Percentiles rank a stretch among this genome's conserved stretches.
phyloP scores from a whole-genome alignment of 1,284 basidiomycete genomes.

The Ustilago shanxiensis region DNA sequence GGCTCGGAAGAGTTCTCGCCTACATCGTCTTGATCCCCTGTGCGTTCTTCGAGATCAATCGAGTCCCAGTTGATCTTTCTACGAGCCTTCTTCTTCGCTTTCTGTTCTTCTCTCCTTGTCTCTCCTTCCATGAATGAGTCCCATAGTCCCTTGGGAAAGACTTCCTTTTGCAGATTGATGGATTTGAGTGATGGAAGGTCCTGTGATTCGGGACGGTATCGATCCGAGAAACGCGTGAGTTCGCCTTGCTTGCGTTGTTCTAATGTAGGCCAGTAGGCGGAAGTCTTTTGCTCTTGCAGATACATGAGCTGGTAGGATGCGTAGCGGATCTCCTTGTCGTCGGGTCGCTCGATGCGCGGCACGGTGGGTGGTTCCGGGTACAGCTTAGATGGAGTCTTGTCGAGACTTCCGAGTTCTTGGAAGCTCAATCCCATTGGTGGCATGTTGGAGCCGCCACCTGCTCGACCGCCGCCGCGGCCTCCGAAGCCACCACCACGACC shows the following conservation, averaged over 20 bases:
- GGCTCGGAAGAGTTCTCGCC: constrained; percentile 56
- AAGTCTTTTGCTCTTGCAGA: constrained; percentile 53
- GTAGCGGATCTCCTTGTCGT: constrained; percentile 50
- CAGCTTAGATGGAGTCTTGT: constrained; percentile 56
- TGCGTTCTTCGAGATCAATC: constrained; percentile 57
- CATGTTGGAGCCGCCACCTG: constrained; percentile 40
- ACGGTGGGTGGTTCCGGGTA: constrained; percentile 46
- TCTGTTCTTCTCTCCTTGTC: constrained; percentile 49
- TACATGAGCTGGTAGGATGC: constrained; percentile 56
- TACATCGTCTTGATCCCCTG: constrained; percentile 56
- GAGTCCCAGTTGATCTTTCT: constrained; percentile 63
- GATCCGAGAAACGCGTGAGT: constrained; percentile 61
- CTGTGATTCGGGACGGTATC: constrained; percentile 58
- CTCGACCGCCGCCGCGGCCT: constrained; percentile 44
- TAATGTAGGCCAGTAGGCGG: constrained; percentile 50
- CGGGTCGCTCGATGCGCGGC: constrained; percentile 43
- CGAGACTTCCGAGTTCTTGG: constrained; percentile 49
- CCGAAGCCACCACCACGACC: constrained; percentile 51
- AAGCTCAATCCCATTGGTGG: constrained; percentile 51
- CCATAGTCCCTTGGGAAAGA: constrained; percentile 66
- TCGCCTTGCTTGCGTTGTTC: constrained; percentile 53
- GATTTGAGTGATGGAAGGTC: constrained; percentile 53
- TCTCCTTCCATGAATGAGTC: constrained; percentile 65
- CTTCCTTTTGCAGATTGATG: constrained; percentile 58
- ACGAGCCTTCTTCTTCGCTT: constrained; percentile 47